A percentile compares a stretch with the other conserved stretches of the same genome.
Conservation (phyloP, 139 green algal species). For the Monoraphidium neglectum region DNA sequence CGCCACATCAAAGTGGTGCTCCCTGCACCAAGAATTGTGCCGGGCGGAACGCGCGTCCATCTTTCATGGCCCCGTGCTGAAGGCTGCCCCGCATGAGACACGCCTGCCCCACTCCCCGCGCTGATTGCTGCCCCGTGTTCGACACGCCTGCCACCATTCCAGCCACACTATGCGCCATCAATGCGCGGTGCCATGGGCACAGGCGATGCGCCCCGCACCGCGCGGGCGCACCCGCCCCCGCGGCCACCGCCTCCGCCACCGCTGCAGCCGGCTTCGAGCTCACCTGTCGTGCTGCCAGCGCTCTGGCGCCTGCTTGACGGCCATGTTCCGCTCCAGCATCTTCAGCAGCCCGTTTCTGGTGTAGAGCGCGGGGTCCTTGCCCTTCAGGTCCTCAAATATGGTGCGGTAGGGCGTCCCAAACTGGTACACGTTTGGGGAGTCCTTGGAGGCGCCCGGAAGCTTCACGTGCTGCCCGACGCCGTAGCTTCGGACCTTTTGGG, state of each 20-base stretch:
- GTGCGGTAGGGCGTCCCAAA: slow-evolving; percentile 86
- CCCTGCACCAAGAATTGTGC: slow-evolving; percentile 2
- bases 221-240: neutral
- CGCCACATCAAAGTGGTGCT: slow-evolving; percentile 68
- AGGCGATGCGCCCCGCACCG: neutral
- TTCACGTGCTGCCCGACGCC: slow-evolving; percentile 84
- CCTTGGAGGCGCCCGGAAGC: slow-evolving; percentile 68
- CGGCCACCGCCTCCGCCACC: neutral
- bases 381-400: slow-evolving; percentile 71
- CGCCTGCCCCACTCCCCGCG: neutral
- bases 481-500: slow-evolving; percentile 64
- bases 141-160: neutral
- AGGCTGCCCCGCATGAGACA: neutral
- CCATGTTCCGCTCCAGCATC: slow-evolving; percentile 87
- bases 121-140: neutral
- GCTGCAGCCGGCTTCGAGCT: no score
- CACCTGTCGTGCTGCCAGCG: slow-evolving; percentile 77
- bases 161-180: neutral
- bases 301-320: slow-evolving; percentile 82
- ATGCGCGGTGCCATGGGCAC: slow-evolving; percentile 15
- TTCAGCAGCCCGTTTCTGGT: slow-evolving; percentile 76
- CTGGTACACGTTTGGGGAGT: slow-evolving; percentile 86
- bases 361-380: slow-evolving; percentile 72
- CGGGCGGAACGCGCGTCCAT: neutral
- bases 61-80: neutral